phyloP scores from a whole-genome alignment of 352 stramenopile genomes.

The Globisporangium uncinulatum region DNA sequence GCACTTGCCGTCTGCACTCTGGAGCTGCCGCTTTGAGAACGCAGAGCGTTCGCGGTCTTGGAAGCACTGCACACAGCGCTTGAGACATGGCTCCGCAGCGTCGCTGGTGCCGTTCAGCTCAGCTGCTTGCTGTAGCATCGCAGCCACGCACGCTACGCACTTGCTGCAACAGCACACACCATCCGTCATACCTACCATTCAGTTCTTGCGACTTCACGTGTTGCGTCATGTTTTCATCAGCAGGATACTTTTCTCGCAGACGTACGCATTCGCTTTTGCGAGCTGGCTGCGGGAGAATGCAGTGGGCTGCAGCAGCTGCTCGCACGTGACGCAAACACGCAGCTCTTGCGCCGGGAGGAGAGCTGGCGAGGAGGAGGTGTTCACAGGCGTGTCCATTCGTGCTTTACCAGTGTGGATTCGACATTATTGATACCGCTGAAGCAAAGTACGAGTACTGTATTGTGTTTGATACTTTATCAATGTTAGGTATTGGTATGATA shows the following conservation, averaged over 20 bases:
- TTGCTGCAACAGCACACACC: constrained; percentile 27
- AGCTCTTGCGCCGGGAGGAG: not conserved
- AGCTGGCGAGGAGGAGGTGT: too few relatives aligned
- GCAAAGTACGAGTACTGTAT: too few relatives aligned
- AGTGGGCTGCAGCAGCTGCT: constrained; percentile 3
- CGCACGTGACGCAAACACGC: constrained; percentile 19
- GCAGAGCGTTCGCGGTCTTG: constrained; percentile 43
- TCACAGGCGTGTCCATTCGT: too few relatives aligned
- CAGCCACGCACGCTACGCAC: constrained; percentile 47
- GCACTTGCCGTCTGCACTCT: constrained; percentile 63
- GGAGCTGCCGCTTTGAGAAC: constrained; percentile 72
- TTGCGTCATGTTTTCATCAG: too few relatives aligned
- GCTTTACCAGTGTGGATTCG: too few relatives aligned
- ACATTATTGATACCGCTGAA: too few relatives aligned
- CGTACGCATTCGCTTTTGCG: constrained; percentile 38
- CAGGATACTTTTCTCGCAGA: constrained; percentile 2
- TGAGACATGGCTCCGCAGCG: constrained; percentile 26
- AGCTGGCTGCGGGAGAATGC: constrained; percentile 53
- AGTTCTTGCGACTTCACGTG: too few relatives aligned
- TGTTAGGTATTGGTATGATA: too few relatives aligned
- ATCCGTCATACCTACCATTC: too few relatives aligned
- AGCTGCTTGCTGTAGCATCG: constrained; percentile 15
- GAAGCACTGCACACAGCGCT: constrained; percentile 75
- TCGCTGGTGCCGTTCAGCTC: constrained; percentile 8
- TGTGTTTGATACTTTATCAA: too few relatives aligned